Evolutionary conservation across 2,329 filamentous ascomycete species (phyloP).

Genomic region (Thielaviopsis euricoi): DNA sequence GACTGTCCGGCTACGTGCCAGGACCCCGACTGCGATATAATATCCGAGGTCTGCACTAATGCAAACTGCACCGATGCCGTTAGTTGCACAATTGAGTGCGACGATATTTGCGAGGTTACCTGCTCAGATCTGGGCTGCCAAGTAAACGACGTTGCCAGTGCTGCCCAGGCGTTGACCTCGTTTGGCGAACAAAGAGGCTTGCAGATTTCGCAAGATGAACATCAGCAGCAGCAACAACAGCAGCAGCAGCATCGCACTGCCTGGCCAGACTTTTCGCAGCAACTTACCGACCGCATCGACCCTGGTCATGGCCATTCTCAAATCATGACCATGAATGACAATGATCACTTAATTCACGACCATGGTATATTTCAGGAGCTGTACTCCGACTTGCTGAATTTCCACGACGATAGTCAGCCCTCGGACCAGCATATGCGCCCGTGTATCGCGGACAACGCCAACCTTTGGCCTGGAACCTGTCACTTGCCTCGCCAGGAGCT

Average conservation of each 20-base stretch:
- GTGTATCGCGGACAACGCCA: conserved; percentile 12
- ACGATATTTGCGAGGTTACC: conserved; percentile 13
- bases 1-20: conserved; percentile 22
- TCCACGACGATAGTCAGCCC: conserved; percentile 10
- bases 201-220: neutral
- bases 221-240: neutral
- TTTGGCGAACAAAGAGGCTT: conserved; percentile 13
- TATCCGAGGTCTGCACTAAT: conserved; percentile 24
- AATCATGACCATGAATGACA: neutral
- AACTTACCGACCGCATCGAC: neutral
- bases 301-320: neutral
- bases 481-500: conserved; percentile 13
- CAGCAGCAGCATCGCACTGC: neutral
- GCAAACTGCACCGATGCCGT: conserved; percentile 21
- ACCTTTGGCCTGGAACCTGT: conserved; percentile 13
- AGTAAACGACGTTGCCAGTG: conserved; percentile 13
- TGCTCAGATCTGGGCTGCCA: conserved; percentile 12
- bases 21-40: conserved; percentile 19
- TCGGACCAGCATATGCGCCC: conserved; percentile 9
- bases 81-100: conserved; percentile 17
- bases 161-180: conserved; percentile 19
- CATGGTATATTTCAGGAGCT: neutral
- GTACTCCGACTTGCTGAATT: conserved; percentile 6
- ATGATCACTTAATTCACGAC: neutral
- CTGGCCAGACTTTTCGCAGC: neutral